Evolutionary conservation across 352 stramenopile genomes (phyloP), one percentile per base, ranked within the genome.

Genomic region (Phytophthora foliorum): DNA sequence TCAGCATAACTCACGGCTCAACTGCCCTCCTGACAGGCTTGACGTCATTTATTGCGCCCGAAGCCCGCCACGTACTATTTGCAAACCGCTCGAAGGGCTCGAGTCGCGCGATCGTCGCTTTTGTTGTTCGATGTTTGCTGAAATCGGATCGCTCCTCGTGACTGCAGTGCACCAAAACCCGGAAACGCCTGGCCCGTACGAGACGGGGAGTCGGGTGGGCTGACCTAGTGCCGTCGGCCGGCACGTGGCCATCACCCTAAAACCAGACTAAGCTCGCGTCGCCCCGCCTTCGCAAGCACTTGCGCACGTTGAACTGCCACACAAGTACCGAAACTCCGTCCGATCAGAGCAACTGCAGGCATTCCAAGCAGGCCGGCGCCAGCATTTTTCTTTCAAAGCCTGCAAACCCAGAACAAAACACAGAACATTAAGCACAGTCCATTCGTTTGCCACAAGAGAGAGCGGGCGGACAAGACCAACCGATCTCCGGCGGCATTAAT

Each of bases 401-500:
- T 44, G 44, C 45, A 77, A 65, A 17, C 5, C 52, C 50, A 52
- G 44, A 67, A 69, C 51, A 72, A 72, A 72, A 45, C 50, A 72
- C 38, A 69, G 72, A 79, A 75, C 52, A 65, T 67, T 76, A 76
- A 60, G 41, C 53, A n/a, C 27, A 51, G 48, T 54, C 63, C 57
- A 73, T 57, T 51, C 58, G 69, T 58, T 65, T 61, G 42, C 63
- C 21, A 48, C 38, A 55, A 59, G 38, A 66, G 53, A 60, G 42
- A 69, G 31, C 54, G 38, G 39, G 32, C 22, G 45, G 38, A 32
- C 22, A 36, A 66, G 39, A 29, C 69, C 38, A 69, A 58, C 36
- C 51, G 63, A 52, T 77, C 25, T 73, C 45, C 45, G 38, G 24
- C 53, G 58, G 44, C 67, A 78, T 78, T 77, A n/a, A 77, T 77